Base-by-base conservation (phyloP, 345 rosid species). In the Gossypium longicalyx region DNA sequence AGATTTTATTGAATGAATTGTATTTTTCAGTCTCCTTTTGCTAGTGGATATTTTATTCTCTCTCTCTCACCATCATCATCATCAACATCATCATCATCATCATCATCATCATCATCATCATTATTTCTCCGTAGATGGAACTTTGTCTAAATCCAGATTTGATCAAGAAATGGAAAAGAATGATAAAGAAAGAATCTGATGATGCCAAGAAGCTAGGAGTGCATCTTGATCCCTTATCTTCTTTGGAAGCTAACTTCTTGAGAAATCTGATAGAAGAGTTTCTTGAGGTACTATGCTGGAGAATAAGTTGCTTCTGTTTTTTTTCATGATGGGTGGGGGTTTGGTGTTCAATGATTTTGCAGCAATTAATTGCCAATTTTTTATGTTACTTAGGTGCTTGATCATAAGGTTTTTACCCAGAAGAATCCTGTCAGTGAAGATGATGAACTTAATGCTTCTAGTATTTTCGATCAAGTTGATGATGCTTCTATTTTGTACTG, bases 251-350 rank as follows among this genome's bases (percentile, higher is more conserved):
- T 67, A 91, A 89, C 67, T 95, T 93, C 79, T 83, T 91, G 86
- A 90, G 93, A 86, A 89, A 88, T 83, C 82, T 92, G 45, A 87
- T 91, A 58, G 91, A 88, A 83, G 99, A 95, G 89, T 95, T 95
- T 75, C 83, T 94, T 62, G 93, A 89, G 90, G 98, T 94, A 82
- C 70, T 13, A 51, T 70, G 41, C 62, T 75, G 29, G 63, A 45
- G 65, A 70, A 57, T 43, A 7, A 67, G 3, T 72, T 22, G 9
- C 22, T 20, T 63, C 65, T 34, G 12, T 12, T 43, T 54, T 47
- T 11, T 20, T 53, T 12, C 51, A 34, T 17, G 45, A n/a, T 16
- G 16, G 45, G 13, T 49, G 9, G 62, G 13, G 27, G 9, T 17
- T 69, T 2, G 2, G 27, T 29, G n/a, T 22, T 54, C 71, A 17